These are phyloP conservation scores for Saccharomyces hybrid DNA, from an alignment of 1,139 yeast genomes.

Conservation along the genomic window DNA sequence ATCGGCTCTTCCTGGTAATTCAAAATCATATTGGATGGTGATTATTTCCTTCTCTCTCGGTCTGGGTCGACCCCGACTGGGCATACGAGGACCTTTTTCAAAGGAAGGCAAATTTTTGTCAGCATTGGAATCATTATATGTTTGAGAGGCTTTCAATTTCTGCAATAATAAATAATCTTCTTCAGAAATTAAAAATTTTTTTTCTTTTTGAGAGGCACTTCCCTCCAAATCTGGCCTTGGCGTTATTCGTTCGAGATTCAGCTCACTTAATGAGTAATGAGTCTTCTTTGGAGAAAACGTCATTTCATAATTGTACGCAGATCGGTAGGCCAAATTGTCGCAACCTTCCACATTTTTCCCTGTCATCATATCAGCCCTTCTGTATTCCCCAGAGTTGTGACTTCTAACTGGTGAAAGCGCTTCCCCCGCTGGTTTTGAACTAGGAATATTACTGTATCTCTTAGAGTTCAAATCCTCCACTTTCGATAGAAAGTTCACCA, in stretches of 20 bases:
- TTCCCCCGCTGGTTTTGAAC: constrained; percentile 6
- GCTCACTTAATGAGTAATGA: constrained; percentile 4
- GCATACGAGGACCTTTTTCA: constrained; percentile 4
- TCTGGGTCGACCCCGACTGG: constrained; percentile 18
- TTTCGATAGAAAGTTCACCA: constrained; percentile 15
- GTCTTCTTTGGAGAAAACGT: constrained; percentile 21
- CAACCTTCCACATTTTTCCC: constrained; percentile 1
- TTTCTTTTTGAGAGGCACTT: neutral
- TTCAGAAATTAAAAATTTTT: constrained; percentile 20
- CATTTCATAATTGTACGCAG: constrained; percentile 35
- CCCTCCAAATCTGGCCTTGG: neutral
- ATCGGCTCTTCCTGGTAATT: constrained; percentile 1
- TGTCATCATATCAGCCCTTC: neutral
- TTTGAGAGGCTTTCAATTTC: constrained; percentile 12
- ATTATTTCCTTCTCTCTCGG: constrained; percentile 9
- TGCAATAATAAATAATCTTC: constrained; percentile 27
- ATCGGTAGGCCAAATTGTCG: constrained; percentile 25
- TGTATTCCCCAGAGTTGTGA: constrained; percentile 1
- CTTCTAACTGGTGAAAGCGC: neutral
- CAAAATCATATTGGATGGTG: constrained; percentile 1
- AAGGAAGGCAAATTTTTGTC: neutral
- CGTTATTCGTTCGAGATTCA: constrained; percentile 3
- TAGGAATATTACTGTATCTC: constrained; percentile 4
- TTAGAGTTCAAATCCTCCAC: constrained; percentile 17
- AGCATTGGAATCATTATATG: neutral